Evolutionary conservation across 1,284 basidiomycete genomes (phyloP).

Genomic region (Lentinula novae-zelandiae): DNA sequence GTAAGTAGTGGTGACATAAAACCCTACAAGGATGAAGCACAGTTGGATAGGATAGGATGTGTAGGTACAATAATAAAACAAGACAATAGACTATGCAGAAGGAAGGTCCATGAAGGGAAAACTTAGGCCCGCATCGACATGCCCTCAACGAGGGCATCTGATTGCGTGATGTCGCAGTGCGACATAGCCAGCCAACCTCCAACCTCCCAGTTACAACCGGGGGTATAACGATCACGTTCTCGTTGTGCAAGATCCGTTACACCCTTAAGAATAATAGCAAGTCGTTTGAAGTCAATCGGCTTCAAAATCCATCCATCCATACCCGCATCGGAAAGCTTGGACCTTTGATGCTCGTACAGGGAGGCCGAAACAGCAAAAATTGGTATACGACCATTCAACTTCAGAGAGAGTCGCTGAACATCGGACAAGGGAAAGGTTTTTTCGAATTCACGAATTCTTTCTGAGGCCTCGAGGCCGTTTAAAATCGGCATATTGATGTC

Average conservation of each 20-base stretch:
- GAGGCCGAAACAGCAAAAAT: conserved; percentile 86
- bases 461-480: conserved; percentile 73
- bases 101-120: background rate
- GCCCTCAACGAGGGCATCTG: background rate
- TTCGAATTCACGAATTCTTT: conserved; percentile 66
- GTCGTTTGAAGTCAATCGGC: conserved; percentile 76
- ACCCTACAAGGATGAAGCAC: background rate
- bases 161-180: background rate
- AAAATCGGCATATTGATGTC: conserved; percentile 87
- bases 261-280: conserved; percentile 58
- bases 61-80: too few relatives aligned
- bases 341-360: conserved; percentile 59
- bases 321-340: conserved; percentile 55
- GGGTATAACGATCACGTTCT: conserved; percentile 51
- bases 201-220: conserved; percentile 64
- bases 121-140: too few relatives aligned
- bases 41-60: background rate
- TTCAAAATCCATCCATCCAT: conserved; percentile 90
- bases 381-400: conserved; percentile 70
- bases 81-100: too few relatives aligned
- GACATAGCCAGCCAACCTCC: conserved; percentile 58
- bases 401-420: conserved; percentile 36
- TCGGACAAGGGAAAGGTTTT: conserved; percentile 18
- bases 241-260: conserved; percentile 54
- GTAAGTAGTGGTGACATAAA: too few relatives aligned